A percentile compares a stretch with the other conserved stretches of the same genome.
phyloP scores from a whole-genome alignment of 2,329 filamentous ascomycete species.

The Neoscytalidium dimidiatum region DNA sequence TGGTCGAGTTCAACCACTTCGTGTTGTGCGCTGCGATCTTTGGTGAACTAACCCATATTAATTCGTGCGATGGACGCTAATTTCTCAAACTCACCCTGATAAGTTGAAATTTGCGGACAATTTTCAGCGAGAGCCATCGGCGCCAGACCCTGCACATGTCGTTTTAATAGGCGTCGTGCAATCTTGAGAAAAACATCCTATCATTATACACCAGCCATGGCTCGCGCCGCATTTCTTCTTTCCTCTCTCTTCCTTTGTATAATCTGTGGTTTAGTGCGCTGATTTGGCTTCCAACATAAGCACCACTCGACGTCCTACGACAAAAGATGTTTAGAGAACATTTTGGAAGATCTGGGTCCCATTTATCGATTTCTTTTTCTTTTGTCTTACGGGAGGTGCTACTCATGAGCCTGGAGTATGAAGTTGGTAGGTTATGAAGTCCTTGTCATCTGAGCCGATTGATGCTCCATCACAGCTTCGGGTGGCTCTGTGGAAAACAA shows the following conservation, averaged over 20 bases:
- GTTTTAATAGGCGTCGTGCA: background rate
- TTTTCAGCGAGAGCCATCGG: background rate
- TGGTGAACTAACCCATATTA: background rate
- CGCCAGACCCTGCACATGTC: background rate
- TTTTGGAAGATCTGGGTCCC: no score
- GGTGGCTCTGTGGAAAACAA: no score
- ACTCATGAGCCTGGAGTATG: no score
- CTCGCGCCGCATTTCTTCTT: background rate
- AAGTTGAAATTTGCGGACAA: background rate
- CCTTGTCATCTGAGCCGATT: no score
- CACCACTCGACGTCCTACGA: background rate
- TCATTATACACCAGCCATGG: background rate
- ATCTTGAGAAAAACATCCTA: background rate
- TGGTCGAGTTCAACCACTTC: background rate
- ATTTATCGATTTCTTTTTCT: no score
- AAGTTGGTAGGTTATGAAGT: no score
- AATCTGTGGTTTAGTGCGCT: no score
- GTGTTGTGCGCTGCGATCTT: background rate
- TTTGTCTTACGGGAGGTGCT: no score
- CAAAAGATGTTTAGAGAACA: background rate
- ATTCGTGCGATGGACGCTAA: background rate
- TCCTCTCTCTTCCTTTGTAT: background rate
- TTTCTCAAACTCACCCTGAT: background rate
- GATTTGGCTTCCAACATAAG: background rate
- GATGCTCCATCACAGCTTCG: no score